Conservation (phyloP, 2,329 filamentous ascomycete genomes). For the Trichophyton benhamiae region DNA sequence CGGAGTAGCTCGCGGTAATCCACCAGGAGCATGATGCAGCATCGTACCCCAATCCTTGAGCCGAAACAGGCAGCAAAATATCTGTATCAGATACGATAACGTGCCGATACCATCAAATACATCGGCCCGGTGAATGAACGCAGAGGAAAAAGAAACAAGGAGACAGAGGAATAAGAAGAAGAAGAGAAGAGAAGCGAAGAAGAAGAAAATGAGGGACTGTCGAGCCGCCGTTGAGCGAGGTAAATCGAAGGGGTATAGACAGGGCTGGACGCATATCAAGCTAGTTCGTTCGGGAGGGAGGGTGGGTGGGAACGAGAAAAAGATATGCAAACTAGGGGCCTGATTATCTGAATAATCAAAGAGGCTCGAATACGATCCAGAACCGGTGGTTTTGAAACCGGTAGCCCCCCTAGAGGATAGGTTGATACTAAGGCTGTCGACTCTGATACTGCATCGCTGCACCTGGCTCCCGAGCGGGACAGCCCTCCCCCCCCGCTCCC, state of each 20-base stretch:
- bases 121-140: not conserved
- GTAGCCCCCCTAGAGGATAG: not conserved
- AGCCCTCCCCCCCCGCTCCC: not conserved
- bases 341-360: slow-evolving; percentile 3
- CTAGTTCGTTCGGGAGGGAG: not conserved
- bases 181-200: not conserved
- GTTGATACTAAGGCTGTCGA: not conserved
- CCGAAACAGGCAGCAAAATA: not conserved
- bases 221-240: slow-evolving; percentile 1
- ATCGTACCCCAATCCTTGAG: not conserved
- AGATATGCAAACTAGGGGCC: not conserved
- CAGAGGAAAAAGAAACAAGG: not conserved
- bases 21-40: not conserved
- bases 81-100: not conserved
- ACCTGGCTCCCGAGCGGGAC: not conserved
- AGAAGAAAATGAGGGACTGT: not conserved
- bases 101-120: not conserved
- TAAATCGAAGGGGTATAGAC: not conserved
- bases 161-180: not conserved
- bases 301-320: not conserved
- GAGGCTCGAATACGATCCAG: slow-evolving; percentile 4
- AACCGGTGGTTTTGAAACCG: not conserved
- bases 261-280: not conserved
- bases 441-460: not conserved
- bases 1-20: not conserved